Evolutionary conservation across 495 filamentous ascomycete genomes (phyloP).

Genomic region (Pyrenula massariospora): DNA sequence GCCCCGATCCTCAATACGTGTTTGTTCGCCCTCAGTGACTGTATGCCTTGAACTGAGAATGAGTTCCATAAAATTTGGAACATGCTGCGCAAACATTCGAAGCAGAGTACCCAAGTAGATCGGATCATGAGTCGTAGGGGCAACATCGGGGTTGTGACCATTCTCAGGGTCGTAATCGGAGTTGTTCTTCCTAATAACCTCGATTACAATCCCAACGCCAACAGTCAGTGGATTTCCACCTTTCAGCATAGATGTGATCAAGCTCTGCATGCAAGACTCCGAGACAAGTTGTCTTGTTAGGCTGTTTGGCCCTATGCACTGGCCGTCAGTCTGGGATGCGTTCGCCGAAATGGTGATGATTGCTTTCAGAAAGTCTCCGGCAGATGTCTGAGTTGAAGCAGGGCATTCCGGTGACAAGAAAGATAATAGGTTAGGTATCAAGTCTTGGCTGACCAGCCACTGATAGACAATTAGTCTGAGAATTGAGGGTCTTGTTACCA

Average conservation of each 20-base stretch:
- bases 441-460: constrained; percentile 86
- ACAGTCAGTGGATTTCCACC: constrained; percentile 94
- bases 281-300: constrained; percentile 95
- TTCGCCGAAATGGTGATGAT: constrained; percentile 99
- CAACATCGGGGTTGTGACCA: constrained; percentile 59
- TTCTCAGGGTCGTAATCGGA: constrained; percentile 96
- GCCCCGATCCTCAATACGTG: constrained; percentile 46
- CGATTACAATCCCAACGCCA: constrained; percentile 93
- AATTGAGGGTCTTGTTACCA: constrained; percentile 5
- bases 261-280: constrained; percentile 60
- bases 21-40: constrained; percentile 45
- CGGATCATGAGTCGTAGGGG: constrained; percentile 76
- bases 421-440: constrained; percentile 81
- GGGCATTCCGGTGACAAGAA: constrained; percentile 75
- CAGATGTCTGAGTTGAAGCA: constrained; percentile 86
- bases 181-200: constrained; percentile 98
- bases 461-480: constrained; percentile 27
- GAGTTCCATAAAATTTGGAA: constrained; percentile 92
- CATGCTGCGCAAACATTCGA: constrained; percentile 75
- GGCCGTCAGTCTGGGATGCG: constrained; percentile 92
- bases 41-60: constrained; percentile 58
- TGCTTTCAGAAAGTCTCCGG: constrained; percentile 95
- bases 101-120: constrained; percentile 95
- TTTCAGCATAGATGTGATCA: constrained; percentile 83
- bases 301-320: constrained; percentile 95